Evolutionary conservation across 176 grass and related monocot species (phyloP).

Genomic region (Zoysia pacifica): DNA sequence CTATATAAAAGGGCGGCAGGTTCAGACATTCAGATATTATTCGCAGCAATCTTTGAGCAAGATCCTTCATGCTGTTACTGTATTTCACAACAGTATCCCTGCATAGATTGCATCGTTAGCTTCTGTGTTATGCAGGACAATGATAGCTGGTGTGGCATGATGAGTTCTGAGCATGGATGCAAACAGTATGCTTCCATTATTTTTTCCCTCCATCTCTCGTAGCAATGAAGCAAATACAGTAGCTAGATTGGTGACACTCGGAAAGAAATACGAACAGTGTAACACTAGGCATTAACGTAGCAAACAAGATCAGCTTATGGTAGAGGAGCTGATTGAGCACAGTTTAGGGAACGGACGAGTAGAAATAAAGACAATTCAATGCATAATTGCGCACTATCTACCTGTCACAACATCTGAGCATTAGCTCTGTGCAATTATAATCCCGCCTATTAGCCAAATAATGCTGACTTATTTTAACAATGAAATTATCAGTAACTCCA

Average conservation of each 20-base stretch:
- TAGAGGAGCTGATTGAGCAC: neutral
- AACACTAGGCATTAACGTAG: neutral
- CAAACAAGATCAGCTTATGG: neutral
- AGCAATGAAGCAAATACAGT: neutral
- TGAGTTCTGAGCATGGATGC: neutral
- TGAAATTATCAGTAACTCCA: neutral
- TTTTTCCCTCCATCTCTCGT: neutral
- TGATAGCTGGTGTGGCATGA: neutral
- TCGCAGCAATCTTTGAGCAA: constrained; percentile 67
- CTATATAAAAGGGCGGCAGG: constrained; percentile 66
- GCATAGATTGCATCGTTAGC: constrained; percentile 22
- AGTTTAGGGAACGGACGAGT: neutral
- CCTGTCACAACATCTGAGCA: constrained; percentile 1
- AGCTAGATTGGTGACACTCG: neutral
- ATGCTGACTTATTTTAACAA: neutral
- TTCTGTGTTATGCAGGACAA: neutral
- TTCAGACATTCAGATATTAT: constrained; percentile 71
- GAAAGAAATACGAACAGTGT: neutral
- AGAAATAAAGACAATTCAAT: constrained; percentile 26
- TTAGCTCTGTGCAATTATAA: neutral
- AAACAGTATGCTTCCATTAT: constrained; percentile 5
- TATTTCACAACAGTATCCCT: constrained; percentile 83
- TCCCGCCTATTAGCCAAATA: neutral
- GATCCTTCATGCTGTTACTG: constrained; percentile 64
- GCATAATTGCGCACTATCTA: neutral